Evolutionary conservation across 805 yeast species (phyloP), one percentile per base, ranked within the genome.

Genomic region (Barnettozyma californica): DNA sequence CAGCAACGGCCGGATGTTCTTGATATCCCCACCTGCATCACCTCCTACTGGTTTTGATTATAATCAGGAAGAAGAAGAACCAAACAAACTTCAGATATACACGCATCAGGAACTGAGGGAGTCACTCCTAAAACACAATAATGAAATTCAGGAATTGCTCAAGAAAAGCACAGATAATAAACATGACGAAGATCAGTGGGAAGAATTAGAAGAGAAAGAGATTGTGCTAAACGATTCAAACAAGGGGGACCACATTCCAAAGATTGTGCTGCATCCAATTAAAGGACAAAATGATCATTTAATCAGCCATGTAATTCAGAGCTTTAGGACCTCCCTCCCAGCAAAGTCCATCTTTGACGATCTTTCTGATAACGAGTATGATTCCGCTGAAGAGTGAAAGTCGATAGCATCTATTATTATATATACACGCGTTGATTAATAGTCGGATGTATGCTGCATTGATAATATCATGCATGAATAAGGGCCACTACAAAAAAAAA

Each of bases 31-130:
- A 7, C 74, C 75, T 5, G 68, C 69, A 4, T 69, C 74, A 0
- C 75, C 75, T 8, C 74, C 75, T 3, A 65, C 69, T 4, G 75
- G 57, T 20, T 71, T 70, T 47, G 68, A 69, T 47, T 71, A 63
- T 50, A 58, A 67, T 13, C 59, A 57, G 36, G 61, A 62, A 23
- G 75, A 71, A 49, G 74, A 67, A 26, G 63, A 62, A 3, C 75
- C 75, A 2, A 60, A 58, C 26, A 61, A 56, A 40, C 49, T 51
- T 21, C 64, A 60, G 48, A 60, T 59, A 18, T 59, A 59, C 38
- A 61, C 62, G 8, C 58, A 53, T 27, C 59, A 61, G 25, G 64
- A 61, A 19, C 20, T 61, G 1, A 52, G 51, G 23, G 55, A 57
- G 25, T 51, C 60, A 9, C 49, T 60, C n/a, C 23, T 49, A 20